Percentiles rank a stretch among this genome's conserved stretches.
Conservation (phyloP, 345 rosid genomes). For the Melastoma malabathricum region DNA sequence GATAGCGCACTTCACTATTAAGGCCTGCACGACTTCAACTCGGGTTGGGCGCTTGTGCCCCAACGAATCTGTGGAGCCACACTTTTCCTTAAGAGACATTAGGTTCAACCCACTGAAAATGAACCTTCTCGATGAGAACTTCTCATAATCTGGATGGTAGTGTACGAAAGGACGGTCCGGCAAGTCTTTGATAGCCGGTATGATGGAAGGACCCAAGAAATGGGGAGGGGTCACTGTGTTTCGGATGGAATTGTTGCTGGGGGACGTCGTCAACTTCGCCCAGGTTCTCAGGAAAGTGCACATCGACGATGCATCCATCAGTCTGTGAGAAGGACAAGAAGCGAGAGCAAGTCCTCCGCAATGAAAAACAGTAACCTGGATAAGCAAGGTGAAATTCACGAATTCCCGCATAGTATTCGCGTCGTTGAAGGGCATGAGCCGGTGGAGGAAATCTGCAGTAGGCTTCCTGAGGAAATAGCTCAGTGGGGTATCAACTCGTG, state of each 20-base stretch:
- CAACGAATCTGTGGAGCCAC: no score
- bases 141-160: no score
- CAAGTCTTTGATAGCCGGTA: no score
- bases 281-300: constrained; percentile 5
- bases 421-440: constrained; percentile 5
- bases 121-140: constrained; percentile 4
- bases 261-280: not conserved
- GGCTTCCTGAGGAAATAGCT: constrained; percentile 3
- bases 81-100: no score
- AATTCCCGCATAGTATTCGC: not conserved
- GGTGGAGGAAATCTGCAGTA: not conserved
- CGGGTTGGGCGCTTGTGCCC: not conserved
- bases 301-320: constrained; percentile 7
- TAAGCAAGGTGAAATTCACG: not conserved
- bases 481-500: constrained; percentile 1
- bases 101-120: constrained; percentile 3
- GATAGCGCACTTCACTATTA: constrained; percentile 4
- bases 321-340: constrained; percentile 7
- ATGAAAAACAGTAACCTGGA: constrained; percentile 7
- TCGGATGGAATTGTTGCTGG: not conserved
- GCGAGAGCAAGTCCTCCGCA: constrained; percentile 9
- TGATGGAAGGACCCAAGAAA: not conserved
- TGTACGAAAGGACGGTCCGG: no score
- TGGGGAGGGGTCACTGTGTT: not conserved
- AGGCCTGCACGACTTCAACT: constrained; percentile 3